Base-by-base conservation (phyloP, 345 rosid species). In the Hibiscus mutabilis region DNA sequence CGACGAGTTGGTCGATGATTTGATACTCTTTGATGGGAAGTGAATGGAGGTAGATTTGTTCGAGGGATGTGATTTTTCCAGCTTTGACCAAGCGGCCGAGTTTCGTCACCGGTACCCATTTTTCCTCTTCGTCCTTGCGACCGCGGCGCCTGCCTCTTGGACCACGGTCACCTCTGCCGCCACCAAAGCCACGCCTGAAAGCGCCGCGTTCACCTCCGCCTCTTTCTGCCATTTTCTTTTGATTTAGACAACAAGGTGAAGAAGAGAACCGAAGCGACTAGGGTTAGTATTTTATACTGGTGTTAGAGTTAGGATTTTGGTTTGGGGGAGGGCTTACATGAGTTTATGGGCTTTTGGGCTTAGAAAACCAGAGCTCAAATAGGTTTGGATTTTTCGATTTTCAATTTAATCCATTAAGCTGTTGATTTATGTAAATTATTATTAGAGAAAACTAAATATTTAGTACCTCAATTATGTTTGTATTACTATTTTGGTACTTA, bases 1-100 rank as follows among this genome's bases (percentile, higher is more conserved):
- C 67, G 22, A 62, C 67, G 16, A 62, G 67, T 19, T 62, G 67
- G 15, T 62, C 67, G 16, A 62, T 18, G 67, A 62, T 62, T 10
- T 62, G 67, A 46, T 62, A 62, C 67, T 62, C 67, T 37, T 62
- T 62, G 49, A 62, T 62, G 24, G 67, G 67, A 46, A 62, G 67
- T 4, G 67, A 62, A 13, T 62, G 67, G 25, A 62, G 67, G 47
- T 62, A 62, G 24, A 62, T 62, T 62, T 62, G 67, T 35, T 62
- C 67, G 16, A 62, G 67, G 49, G 67, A 62, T 19, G 49, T 62
- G 67, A 62, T 62, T 35, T 62, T 62, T 4, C 46, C 47, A 0
- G 67, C 37, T 62, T 35, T 62, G 3, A 62, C 67, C 37, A 62
- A 35, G 4, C 67, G 67, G 15, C 67, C 67, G 1, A 62, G 67